Evolutionary conservation across 2,329 filamentous ascomycete species (phyloP), one percentile per base, ranked within the genome.

Genomic region (Lachnellula cervina): DNA sequence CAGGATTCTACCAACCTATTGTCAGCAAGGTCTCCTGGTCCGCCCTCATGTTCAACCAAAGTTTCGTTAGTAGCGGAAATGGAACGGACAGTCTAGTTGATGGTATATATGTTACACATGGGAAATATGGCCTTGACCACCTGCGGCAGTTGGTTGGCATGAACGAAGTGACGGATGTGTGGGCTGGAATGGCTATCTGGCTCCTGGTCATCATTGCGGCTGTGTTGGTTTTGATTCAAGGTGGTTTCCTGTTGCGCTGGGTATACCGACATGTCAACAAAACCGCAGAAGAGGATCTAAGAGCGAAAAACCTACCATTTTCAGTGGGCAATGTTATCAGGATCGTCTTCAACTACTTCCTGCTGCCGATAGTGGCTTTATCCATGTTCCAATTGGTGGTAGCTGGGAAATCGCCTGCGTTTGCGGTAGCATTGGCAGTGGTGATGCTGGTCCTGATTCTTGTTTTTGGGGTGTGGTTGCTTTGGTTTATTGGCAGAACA

Each of bases 181-280:
- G 94, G 94, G 87, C 90, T 1, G 90, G 90, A 60, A 94, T 96
- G 87, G 90, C 94, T 68, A 78, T 97, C 45, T 97, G 91, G 87
- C 80, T 97, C 17, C 78, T 93, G 9, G 86, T 87, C 59, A 88
- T 96, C 59, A 80, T 95, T 57, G 84, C 73, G 40, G 77, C 76
- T 51, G 81, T 89, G 13, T 77, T 90, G 19, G 70, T 88, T 21
- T 71, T 93, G 19, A 86, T 87, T 47, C 91, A 97, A 70, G 64
- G 87, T 37, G 89, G 84, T 23, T 97, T 97, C 69, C 74, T 86
- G 4, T 69, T 80, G 37, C 89, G 90, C 58, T 96, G 89, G 89
- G 69, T 89, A 38, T 85, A 88, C 65, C 89, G 89, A 50, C 80
- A 80, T 55, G 72, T 93, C 52, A 86, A 83, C 57, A 80, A 86